Conservation (phyloP, 2,329 filamentous ascomycete species). For the Aspergillus sclerotialis region DNA sequence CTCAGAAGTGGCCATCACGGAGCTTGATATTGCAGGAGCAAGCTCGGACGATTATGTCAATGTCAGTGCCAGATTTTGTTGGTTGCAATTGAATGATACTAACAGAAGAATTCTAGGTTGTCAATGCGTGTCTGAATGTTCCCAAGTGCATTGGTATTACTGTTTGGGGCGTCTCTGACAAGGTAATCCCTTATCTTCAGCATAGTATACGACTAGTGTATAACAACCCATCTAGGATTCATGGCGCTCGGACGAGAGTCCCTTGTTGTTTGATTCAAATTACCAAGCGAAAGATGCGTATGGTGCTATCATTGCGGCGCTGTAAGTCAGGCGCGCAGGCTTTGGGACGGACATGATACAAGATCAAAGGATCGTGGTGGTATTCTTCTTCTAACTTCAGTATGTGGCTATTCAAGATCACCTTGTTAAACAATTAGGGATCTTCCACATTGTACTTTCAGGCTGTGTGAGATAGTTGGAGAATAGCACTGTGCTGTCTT, state of each 20-base stretch:
- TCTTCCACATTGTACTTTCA: background rate
- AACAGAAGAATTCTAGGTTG: constrained; percentile 17
- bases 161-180: constrained; percentile 49
- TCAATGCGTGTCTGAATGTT: constrained; percentile 52
- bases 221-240: constrained; percentile 20
- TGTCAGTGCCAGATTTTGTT: constrained; percentile 19
- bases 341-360: background rate
- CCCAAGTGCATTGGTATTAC: constrained; percentile 60
- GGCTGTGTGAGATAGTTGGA: background rate
- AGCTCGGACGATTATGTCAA: constrained; percentile 52
- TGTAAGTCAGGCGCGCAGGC: background rate
- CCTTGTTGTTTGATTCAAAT: background rate
- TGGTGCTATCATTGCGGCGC: background rate
- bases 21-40: constrained; percentile 59
- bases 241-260: constrained; percentile 16
- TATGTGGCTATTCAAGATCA: no score
- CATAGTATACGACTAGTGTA: background rate
- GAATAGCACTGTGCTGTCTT: background rate
- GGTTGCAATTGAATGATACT: constrained; percentile 5
- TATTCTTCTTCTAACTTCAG: background rate
- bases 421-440: no score
- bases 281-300: background rate
- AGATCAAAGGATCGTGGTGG: background rate
- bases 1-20: constrained; percentile 57
- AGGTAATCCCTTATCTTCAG: constrained; percentile 7